Percentiles rank a stretch among this genome's conserved stretches.
Evolutionary conservation across 345 rosid species (phyloP).

Genomic region (Bruguiera gymnorhiza): DNA sequence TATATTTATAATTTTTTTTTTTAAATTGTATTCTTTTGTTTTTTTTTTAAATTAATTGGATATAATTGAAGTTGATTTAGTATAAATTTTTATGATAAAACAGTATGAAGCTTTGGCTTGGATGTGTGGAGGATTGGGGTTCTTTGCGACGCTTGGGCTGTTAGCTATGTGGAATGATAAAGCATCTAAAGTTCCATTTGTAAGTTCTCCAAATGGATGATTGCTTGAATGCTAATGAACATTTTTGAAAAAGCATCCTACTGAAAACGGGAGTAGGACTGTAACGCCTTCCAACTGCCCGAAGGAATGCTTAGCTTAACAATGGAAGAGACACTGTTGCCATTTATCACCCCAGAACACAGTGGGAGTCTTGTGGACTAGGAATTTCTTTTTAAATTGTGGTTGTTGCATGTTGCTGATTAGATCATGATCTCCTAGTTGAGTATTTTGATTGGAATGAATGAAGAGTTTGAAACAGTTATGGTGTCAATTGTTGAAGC

Average conservation of each 20-base stretch:
- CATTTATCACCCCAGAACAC: no score
- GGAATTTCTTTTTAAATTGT: background rate
- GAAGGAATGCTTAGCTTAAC: no score
- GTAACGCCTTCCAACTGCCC: no score
- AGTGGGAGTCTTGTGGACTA: background rate
- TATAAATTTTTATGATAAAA: background rate
- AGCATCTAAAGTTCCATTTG: slow-evolving; percentile 85
- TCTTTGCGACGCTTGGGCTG: slow-evolving; percentile 66
- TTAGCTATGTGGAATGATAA: slow-evolving; percentile 83
- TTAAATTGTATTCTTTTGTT: background rate
- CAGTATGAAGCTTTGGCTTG: slow-evolving; percentile 98
- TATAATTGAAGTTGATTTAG: background rate
- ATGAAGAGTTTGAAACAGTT: background rate
- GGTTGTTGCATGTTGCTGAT: background rate
- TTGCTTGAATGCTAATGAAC: no score
- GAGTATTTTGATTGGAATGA: background rate
- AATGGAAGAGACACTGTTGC: no score
- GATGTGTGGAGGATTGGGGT: slow-evolving; percentile 90
- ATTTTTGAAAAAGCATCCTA: no score
- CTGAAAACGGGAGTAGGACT: no score
- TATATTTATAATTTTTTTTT: background rate
- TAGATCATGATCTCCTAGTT: background rate
- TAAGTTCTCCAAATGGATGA: slow-evolving; percentile 34
- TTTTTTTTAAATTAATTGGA: background rate
- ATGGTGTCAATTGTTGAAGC: background rate